These are phyloP conservation scores for Dendryphion nanum DNA, from an alignment of 2,329 filamentous ascomycete genomes.

Conservation along the genomic window DNA sequence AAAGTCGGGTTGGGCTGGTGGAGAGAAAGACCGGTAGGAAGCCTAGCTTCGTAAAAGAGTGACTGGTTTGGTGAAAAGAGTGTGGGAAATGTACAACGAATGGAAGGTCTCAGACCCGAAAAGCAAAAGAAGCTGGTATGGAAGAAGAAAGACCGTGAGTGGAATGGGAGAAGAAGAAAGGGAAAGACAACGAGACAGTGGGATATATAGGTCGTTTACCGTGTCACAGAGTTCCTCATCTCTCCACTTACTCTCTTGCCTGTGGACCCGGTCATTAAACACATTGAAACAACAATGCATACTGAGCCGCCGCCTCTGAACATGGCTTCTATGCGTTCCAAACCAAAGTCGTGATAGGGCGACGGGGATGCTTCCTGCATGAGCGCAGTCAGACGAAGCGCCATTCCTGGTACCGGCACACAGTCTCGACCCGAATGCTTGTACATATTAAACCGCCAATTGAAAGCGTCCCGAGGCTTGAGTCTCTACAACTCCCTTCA, in stretches of 20 bases:
- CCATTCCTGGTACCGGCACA: too few species aligned
- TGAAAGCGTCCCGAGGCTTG: conserved; percentile 1
- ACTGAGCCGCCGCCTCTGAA: conserved; percentile 11
- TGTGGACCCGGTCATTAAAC: conserved; percentile 37
- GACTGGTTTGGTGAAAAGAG: conserved; percentile 23
- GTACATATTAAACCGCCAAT: conserved; percentile 29
- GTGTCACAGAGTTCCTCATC: background rate
- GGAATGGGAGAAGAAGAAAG: conserved; percentile 6
- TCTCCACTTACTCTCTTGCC: background rate
- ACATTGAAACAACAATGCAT: conserved; percentile 27
- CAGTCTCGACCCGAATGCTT: too few species aligned
- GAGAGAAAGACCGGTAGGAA: conserved; percentile 25
- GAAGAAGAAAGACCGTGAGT: conserved; percentile 21
- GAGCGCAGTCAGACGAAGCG: background rate
- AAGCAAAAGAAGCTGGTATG: conserved; percentile 24
- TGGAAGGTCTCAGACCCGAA: conserved; percentile 39
- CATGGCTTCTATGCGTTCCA: conserved; percentile 18
- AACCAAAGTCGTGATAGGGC: conserved; percentile 13
- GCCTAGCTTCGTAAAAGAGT: conserved; percentile 32
- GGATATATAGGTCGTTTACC: background rate
- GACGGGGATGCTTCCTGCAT: conserved; percentile 1
- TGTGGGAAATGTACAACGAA: conserved; percentile 34
- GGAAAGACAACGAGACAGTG: background rate
- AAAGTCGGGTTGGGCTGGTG: conserved; percentile 13
- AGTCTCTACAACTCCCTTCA: conserved; percentile 15